Conservation (phyloP, 306 rosid species). For the Morella rubra region DNA sequence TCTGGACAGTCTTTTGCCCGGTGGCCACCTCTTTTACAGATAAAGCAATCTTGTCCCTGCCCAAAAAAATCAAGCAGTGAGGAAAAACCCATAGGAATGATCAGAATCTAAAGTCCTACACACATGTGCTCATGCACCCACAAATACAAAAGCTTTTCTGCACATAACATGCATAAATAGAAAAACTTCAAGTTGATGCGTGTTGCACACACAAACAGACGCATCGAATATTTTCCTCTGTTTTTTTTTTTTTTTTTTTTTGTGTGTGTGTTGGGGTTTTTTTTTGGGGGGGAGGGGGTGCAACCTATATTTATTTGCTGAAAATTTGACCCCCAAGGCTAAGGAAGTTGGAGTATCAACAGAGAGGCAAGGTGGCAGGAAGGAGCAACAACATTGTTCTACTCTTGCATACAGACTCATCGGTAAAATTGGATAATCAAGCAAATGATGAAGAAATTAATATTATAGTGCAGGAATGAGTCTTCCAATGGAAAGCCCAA, state of each 20-base stretch:
- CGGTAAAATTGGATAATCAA: background rate
- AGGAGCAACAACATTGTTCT: background rate
- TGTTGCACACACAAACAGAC: background rate
- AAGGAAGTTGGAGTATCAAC: background rate
- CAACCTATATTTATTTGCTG: background rate
- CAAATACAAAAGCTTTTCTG: background rate
- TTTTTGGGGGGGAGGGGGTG: no score
- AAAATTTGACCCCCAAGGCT: background rate
- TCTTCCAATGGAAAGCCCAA: background rate
- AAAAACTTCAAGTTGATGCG: background rate
- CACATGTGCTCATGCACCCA: background rate
- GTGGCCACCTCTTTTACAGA: slow-evolving; percentile 80
- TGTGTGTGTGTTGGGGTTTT: no score
- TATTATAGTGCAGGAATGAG: background rate
- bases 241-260: no score
- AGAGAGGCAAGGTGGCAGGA: background rate
- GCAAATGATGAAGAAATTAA: background rate
- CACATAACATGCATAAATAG: background rate
- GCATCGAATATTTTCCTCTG: no score
- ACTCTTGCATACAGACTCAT: background rate
- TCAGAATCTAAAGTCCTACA: background rate
- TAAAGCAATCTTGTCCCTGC: slow-evolving; percentile 69
- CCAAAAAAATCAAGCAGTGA: slow-evolving; percentile 5
- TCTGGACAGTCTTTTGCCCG: slow-evolving; percentile 87
- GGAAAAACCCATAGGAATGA: background rate